These are phyloP conservation scores for Verticillium tricorpus DNA, from an alignment of 2,329 filamentous ascomycete genomes.

Conservation along the genomic window DNA sequence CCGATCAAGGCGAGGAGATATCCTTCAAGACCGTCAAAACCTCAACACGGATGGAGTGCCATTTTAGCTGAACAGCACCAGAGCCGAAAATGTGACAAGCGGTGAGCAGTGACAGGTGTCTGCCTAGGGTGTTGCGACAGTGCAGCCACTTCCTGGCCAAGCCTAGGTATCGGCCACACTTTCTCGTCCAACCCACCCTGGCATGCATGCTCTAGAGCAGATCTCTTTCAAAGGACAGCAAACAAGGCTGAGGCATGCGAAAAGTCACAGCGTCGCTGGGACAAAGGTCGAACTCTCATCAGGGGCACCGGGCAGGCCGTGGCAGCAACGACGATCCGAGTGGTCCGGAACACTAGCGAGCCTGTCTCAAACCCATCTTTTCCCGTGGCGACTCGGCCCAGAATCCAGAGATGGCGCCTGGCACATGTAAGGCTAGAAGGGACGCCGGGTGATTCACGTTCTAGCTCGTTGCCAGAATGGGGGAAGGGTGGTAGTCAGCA, in stretches of 20 bases:
- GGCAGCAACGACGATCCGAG: constrained; percentile 14
- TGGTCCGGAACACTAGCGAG: constrained; percentile 10
- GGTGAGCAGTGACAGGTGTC: not conserved
- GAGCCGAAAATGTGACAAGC: not conserved
- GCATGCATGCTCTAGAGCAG: too few relatives aligned
- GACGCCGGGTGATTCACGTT: not conserved
- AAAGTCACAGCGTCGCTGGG: not conserved
- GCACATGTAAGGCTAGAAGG: not conserved
- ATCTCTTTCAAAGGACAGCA: too few relatives aligned
- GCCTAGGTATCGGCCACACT: too few relatives aligned
- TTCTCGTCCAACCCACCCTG: too few relatives aligned
- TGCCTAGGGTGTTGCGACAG: not conserved
- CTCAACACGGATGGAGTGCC: too few relatives aligned
- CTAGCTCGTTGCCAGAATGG: not conserved
- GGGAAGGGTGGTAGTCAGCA: not conserved
- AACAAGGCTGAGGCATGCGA: not conserved
- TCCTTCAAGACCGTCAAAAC: too few relatives aligned
- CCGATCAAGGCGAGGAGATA: too few relatives aligned
- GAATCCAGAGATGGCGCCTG: not conserved
- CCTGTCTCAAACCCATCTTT: not conserved
- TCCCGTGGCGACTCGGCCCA: not conserved
- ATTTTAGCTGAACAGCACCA: not conserved
- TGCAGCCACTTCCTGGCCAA: too few relatives aligned
- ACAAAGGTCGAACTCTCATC: not conserved
- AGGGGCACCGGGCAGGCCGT: constrained; percentile 15